These are phyloP conservation scores for Lactarius evosmus DNA, from an alignment of 768 basidiomycete species.

Conservation along the genomic window DNA sequence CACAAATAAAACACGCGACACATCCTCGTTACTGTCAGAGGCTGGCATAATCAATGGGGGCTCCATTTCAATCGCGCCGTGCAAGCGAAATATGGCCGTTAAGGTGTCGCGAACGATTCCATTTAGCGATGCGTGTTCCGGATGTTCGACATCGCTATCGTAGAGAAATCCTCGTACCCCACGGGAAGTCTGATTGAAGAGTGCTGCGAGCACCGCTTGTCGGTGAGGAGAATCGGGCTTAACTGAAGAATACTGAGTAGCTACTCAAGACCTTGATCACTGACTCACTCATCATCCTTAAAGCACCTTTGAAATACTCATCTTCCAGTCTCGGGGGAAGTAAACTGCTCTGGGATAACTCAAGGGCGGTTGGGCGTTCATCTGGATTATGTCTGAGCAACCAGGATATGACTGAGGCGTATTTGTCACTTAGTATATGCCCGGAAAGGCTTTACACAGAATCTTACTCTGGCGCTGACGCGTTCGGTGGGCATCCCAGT, in stretches of 20 bases:
- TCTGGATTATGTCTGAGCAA: slow-evolving; percentile 80
- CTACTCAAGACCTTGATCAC: background rate
- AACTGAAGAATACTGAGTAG: slow-evolving; percentile 40
- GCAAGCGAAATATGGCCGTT: slow-evolving; percentile 74
- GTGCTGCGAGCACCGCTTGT: slow-evolving; percentile 68
- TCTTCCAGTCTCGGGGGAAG: slow-evolving; percentile 78
- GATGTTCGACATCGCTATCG: slow-evolving; percentile 63
- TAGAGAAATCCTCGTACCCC: slow-evolving; percentile 69
- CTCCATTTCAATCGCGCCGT: slow-evolving; percentile 87
- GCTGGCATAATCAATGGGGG: slow-evolving; percentile 81
- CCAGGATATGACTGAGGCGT: slow-evolving; percentile 65
- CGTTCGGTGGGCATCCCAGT: slow-evolving; percentile 61
- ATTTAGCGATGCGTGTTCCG: slow-evolving; percentile 68
- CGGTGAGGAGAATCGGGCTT: slow-evolving; percentile 81
- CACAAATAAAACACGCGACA: slow-evolving; percentile 66
- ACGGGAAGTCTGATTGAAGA: slow-evolving; percentile 72
- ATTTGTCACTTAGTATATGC: background rate
- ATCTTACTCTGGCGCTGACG: slow-evolving; percentile 69
- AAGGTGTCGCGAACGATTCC: slow-evolving; percentile 76
- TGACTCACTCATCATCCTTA: slow-evolving; percentile 66
- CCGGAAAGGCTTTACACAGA: background rate
- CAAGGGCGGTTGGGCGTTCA: slow-evolving; percentile 74
- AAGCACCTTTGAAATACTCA: slow-evolving; percentile 79
- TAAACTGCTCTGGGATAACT: slow-evolving; percentile 74
- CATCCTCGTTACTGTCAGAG: slow-evolving; percentile 58